Conservation (phyloP, 2,329 filamentous ascomycete genomes). For the Colletotrichum sp. region DNA sequence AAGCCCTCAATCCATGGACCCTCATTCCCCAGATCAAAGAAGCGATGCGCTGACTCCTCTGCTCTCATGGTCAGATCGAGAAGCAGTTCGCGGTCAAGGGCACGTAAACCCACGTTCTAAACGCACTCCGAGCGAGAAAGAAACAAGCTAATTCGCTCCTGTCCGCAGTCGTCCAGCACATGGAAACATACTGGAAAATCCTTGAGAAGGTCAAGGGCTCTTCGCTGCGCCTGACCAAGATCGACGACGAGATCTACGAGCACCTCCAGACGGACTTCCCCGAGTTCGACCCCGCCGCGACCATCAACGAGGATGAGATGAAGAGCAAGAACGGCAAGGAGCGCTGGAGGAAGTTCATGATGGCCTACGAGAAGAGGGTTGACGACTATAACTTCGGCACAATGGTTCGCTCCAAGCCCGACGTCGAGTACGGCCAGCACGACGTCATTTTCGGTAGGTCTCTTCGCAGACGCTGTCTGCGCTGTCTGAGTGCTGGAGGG, state of each 20-base stretch:
- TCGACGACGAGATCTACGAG: conserved; percentile 93
- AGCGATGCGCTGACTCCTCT: neutral
- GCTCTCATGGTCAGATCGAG: conserved; percentile 73
- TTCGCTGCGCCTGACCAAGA: conserved; percentile 86
- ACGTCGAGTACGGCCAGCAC: conserved; percentile 84
- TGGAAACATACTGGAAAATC: conserved; percentile 96
- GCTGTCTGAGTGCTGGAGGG: neutral
- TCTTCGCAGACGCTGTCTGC: neutral
- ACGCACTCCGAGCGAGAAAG: neutral
- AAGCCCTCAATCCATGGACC: conserved; percentile 31
- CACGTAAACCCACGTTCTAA: conserved; percentile 35
- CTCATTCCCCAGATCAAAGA: neutral
- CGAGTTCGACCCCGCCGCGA: conserved; percentile 83
- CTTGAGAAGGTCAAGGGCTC: conserved; percentile 91
- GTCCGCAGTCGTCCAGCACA: conserved; percentile 80
- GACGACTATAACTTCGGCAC: conserved; percentile 99
- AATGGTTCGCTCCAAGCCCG: conserved; percentile 80
- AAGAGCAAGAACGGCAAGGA: conserved; percentile 97
- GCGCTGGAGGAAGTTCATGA: conserved; percentile 93
- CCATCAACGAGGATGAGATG: conserved; percentile 91
- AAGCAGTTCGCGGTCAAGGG: conserved; percentile 99
- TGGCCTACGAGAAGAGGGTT: conserved; percentile 91
- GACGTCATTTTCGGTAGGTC: conserved; percentile 88
- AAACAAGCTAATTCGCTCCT: neutral
- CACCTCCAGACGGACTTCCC: conserved; percentile 90